A percentile compares a stretch with the other conserved stretches of the same genome.
Conservation (phyloP, 2,329 filamentous ascomycete species). For the Ophiosphaerella narmari region DNA sequence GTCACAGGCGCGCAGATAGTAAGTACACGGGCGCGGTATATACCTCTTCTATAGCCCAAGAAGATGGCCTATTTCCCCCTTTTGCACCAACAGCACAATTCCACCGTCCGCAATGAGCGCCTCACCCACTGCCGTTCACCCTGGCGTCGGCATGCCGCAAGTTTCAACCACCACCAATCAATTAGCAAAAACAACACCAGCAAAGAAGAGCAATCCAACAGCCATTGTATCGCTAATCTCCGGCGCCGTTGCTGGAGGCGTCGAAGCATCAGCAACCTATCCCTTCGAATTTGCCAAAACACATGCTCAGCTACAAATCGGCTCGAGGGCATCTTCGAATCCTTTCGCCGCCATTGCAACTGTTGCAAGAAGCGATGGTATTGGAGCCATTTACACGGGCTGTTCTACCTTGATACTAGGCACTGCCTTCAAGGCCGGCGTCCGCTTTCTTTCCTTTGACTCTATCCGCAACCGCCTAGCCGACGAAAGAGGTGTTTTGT, state of each 20-base stretch:
- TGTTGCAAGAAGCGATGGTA: conserved; percentile 24
- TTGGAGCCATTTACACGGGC: conserved; percentile 38
- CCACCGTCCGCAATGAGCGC: conserved; percentile 9
- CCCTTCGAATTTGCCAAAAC: conserved; percentile 45
- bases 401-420: conserved; percentile 33
- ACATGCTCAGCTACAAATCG: conserved; percentile 30
- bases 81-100: neutral
- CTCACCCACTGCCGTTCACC: neutral
- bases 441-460: conserved; percentile 40
- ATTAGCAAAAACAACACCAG: neutral
- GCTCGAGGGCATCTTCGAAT: conserved; percentile 13
- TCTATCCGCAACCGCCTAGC: conserved; percentile 31
- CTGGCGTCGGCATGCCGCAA: neutral
- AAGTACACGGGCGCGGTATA: neutral
- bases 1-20: too few species aligned
- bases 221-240: conserved; percentile 50
- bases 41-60: neutral
- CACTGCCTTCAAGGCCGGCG: conserved; percentile 38
- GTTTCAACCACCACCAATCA: neutral
- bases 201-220: conserved; percentile 6
- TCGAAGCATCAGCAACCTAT: conserved; percentile 57
- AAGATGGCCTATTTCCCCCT: neutral
- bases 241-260: conserved; percentile 58
- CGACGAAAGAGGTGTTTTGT: conserved; percentile 30
- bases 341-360: conserved; percentile 28